Base-by-base conservation (phyloP, 2,329 filamentous ascomycete species). In the Leptographium lundbergii region DNA sequence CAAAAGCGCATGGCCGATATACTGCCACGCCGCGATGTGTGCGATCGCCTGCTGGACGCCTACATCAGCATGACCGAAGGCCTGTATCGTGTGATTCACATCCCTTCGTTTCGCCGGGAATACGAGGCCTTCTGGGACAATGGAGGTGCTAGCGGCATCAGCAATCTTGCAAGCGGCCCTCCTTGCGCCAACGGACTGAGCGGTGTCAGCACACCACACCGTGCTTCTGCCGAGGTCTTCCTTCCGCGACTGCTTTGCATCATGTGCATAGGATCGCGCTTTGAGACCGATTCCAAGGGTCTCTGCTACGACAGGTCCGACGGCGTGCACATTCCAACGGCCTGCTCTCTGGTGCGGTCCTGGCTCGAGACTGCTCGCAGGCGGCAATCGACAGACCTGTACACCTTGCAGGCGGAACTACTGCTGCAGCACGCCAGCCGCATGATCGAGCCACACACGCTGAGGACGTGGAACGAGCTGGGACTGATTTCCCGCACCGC, bases 1-100 rank as follows among this genome's bases (percentile, higher is more conserved):
- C 75, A 76, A 59, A 80, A 80, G 66, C 77, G 80, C 54, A 82
- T 82, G 80, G 74, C 73, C 34, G 79, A 82, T 60, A 79, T 82
- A 17, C 65, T 82, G 22, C 80, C 80, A 0, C 75, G 73, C 36
- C 63, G 74, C 65, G 60, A 69, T 0, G 74, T 79, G 10, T 82
- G 80, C 67, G 78, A 81, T 63, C 72, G 74, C 17, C 71, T 82
- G 4, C 64, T 82, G 3, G 68, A 73, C 9, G 69, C 74, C 1
- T 82, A 81, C 63, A 70, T 81, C 57, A 72, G 72, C 45, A 74
- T 75, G 1, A 77, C 76, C 11, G 80, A 82, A 63, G 76, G 74
- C 4, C 72, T 81, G 11, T 81, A 80, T 61, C 75, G 79, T 36
- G 74, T 81, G 34, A 67, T 82, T 3, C 79, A 82, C 63, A 67